Evolutionary conservation across 306 rosid species (phyloP), one percentile per base, ranked within the genome.

Genomic region (Datisca glomerata): DNA sequence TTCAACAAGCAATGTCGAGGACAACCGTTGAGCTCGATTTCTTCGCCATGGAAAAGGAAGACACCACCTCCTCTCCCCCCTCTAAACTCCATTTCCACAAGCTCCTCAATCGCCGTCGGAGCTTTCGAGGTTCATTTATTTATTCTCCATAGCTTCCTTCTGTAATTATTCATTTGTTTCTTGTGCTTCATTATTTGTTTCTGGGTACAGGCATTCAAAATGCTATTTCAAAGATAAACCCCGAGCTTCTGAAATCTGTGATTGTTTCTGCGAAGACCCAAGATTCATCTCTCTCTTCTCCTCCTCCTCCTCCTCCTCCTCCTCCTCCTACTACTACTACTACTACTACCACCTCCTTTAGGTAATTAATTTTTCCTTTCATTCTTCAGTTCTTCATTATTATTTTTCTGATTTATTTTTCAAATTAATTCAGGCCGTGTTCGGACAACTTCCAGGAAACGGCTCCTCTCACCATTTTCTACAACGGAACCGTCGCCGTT

Each of bases 191-290:
- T 29, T 18, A 12, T 6, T 16, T n/a, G 12, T 13, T 8, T 12
- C 8, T 50, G 8, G 3, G 16, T 29, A 3, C 51, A 52, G 66
- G 39, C 3, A 29, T 65, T 39, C 75, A 59, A 16, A 51, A 37
- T 25, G 56, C 63, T 57, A 61, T 66, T 42, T 57, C 67, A 14
- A 71, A 61, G 60, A 58, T 68, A 37, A 56, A 61, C 13, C 63
- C 80, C 5, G 57, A 73, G 38, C 45, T 57, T 49, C 59, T 73
- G 53, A 73, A 73, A 60, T 63, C 69, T 7, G 47, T 68, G 35
- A 47, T 73, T 12, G 29, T 46, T 21, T 39, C 53, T 19, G 54
- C 45, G 4, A 4, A 25, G 8, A 8, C 6, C 4, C 31, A 25
- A 4, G 31, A 25, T 25, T 8, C 4, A 25, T 25, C 8, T 8